Base-by-base conservation (phyloP, 441 rosid genomes). In the Biscutella auriculata region DNA sequence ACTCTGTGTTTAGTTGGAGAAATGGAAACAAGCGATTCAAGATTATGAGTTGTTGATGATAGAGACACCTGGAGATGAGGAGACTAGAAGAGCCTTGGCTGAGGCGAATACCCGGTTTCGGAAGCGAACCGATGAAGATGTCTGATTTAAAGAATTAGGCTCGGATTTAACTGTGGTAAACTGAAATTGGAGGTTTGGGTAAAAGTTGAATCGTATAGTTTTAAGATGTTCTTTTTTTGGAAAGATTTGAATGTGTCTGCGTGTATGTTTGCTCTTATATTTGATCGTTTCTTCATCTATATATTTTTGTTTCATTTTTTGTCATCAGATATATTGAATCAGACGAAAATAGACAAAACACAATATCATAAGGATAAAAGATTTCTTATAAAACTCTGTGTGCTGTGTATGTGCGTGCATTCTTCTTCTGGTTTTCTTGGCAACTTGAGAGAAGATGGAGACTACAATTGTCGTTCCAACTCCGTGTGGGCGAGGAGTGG, bases 11-110 rank as follows among this genome's bases (percentile, higher is more conserved):
- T 76, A 87, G 97, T 62, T 85, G 68, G 86, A 66, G 73, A 79
- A 81, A 73, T 85, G 94, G 95, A 87, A 82, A 70, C 76, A 75
- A 17, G 80, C 92, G 8, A 72, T 74, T 27, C 79, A 76, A 62
- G 97, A 90, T 59, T 87, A 85, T 60, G 97, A 85, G 75, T 52
- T 72, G 77, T 54, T 90, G 76, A 72, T 71, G 52, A 72, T 67
- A 61, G 88, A 83, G 53, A 77, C 72, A 7, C 86, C 94, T 26
- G 82, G 71, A 36, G 86, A 85, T 9, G 85, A 85, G 46, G 95
- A 80, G 64, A 77, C 81, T 41, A 81, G 76, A 15, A 70, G 72
- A 16, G 84, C 85, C 11, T 66, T 87, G 64, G 77, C 76, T 19
- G 83, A 83, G 57, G 86, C 82, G 4, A 74, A 58, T 29, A 43